Percentiles rank a stretch among this genome's conserved stretches.
Evolutionary conservation across 2,329 filamentous ascomycete genomes (phyloP).

Genomic region (Cladophialophora exuberans): DNA sequence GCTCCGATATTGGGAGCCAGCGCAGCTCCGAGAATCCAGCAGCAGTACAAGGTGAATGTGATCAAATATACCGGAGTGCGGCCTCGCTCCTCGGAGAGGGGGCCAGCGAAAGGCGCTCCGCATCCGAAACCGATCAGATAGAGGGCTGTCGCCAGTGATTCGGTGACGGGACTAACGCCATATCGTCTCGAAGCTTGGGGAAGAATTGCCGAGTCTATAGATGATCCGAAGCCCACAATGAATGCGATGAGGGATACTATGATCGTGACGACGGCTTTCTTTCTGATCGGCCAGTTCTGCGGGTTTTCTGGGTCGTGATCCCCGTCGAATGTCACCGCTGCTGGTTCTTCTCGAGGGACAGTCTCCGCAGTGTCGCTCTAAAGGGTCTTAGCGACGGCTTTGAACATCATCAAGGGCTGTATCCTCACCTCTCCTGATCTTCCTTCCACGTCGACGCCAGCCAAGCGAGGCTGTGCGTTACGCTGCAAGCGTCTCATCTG

Average conservation of each 20-base stretch:
- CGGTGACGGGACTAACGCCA: slow-evolving; percentile 48
- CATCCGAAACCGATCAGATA: slow-evolving; percentile 52
- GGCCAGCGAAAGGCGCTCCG: slow-evolving; percentile 53
- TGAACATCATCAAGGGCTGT: too few species aligned
- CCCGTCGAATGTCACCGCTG: neutral
- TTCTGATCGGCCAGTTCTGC: slow-evolving; percentile 46
- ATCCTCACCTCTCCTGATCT: neutral
- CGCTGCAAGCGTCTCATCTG: neutral
- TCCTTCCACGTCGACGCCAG: neutral
- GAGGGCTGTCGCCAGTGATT: slow-evolving; percentile 48
- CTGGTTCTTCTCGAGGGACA: too few species aligned
- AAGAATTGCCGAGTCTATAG: slow-evolving; percentile 53
- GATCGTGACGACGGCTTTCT: slow-evolving; percentile 40
- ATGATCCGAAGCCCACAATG: slow-evolving; percentile 52
- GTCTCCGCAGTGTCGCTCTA: too few species aligned
- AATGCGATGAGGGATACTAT: slow-evolving; percentile 48
- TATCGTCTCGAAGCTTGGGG: slow-evolving; percentile 43
- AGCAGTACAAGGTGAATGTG: slow-evolving; percentile 51
- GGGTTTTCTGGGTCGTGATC: slow-evolving; percentile 41
- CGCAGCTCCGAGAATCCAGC: slow-evolving; percentile 53
- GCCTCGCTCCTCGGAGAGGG: slow-evolving; percentile 54
- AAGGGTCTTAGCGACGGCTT: too few species aligned
- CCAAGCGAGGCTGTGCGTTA: neutral
- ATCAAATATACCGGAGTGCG: slow-evolving; percentile 54
- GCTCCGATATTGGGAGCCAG: slow-evolving; percentile 51